phyloP scores from a whole-genome alignment of 2,329 filamentous ascomycete species.

The Coniochaeta prunicola region DNA sequence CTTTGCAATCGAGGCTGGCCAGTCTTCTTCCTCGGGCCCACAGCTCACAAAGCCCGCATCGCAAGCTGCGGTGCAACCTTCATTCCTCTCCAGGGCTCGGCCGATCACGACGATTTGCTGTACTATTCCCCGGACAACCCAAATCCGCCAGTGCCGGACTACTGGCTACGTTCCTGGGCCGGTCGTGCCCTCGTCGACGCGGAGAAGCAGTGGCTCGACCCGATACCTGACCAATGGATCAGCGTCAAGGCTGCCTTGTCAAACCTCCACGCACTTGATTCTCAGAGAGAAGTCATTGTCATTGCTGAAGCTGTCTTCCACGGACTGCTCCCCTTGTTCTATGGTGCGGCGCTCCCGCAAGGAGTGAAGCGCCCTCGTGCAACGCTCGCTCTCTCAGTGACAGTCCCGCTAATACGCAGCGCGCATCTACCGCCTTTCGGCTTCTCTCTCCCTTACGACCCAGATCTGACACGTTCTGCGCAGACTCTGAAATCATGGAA shows the following conservation, averaged over 20 bases:
- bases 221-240: constrained; percentile 25
- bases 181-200: constrained; percentile 24
- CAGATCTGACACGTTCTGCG: constrained; percentile 16
- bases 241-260: constrained; percentile 20
- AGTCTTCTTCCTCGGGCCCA: constrained; percentile 27
- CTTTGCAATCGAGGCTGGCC: constrained; percentile 22
- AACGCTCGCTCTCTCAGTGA: constrained; percentile 26
- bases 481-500: constrained; percentile 17
- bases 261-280: constrained; percentile 12
- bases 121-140: constrained; percentile 18
- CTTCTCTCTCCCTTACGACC: constrained; percentile 21
- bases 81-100: constrained; percentile 21
- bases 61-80: constrained; percentile 23
- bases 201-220: constrained; percentile 20
- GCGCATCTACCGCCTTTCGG: constrained; percentile 25
- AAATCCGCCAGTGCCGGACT: constrained; percentile 14
- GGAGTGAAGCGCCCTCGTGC: constrained; percentile 15
- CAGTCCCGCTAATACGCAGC: constrained; percentile 26
- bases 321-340: constrained; percentile 24
- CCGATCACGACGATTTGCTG: constrained; percentile 24
- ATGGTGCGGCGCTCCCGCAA: constrained; percentile 18
- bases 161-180: constrained; percentile 16
- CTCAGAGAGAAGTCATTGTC: constrained; percentile 17
- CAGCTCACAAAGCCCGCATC: constrained; percentile 25
- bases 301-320: constrained; percentile 27